Evolutionary conservation across 371 early-diverging fungal genomes (phyloP), one percentile per base, ranked within the genome.

Genomic region (Mucor circinelloides): DNA sequence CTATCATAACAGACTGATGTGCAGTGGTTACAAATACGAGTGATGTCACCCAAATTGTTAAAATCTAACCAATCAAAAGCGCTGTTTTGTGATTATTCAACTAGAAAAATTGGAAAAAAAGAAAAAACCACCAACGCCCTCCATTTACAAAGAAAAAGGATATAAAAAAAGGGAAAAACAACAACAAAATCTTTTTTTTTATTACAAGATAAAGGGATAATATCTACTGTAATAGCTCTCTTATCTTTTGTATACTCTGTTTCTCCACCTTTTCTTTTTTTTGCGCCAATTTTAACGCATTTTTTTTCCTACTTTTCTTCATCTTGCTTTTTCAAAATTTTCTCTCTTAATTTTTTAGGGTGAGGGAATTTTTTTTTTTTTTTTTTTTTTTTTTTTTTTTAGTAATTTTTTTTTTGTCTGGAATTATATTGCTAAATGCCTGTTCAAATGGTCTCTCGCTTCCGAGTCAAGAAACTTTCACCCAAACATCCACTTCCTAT

Each of bases 391-490:
- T n/a, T n/a, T n/a, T n/a, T n/a, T 40, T 40, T 40, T 40, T 40
- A 40, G 42, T 8, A 40, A 40, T 40, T 40, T 40, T 40, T 40
- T 50, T 50, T 23, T 50, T 23, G 23, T 50, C 50, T 50, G 50
- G 50, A 50, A 44, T 44, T 44, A 44, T 25, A 50, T 50, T 50
- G 23, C 50, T 60, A 31, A 63, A 63, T 63, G 63, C 63, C 63
- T 63, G 54, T 52, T 52, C 63, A 78, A 75, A 85, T 84, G 74
- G 87, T 84, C 61, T 84, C 89, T 63, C 85, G 93, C 69, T 81
- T 91, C 64, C 67, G 92, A 75, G 83, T 81, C 30, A 81, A 89
- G 36, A 91, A 90, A 66, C 83, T 91, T 69, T 88, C 89, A 70
- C 64, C 71, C 40, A 87, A 85, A 72, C 78, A 81, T 65, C 75